phyloP scores from a whole-genome alignment of 257 asterid genomes.

The Linaria vulgaris region DNA sequence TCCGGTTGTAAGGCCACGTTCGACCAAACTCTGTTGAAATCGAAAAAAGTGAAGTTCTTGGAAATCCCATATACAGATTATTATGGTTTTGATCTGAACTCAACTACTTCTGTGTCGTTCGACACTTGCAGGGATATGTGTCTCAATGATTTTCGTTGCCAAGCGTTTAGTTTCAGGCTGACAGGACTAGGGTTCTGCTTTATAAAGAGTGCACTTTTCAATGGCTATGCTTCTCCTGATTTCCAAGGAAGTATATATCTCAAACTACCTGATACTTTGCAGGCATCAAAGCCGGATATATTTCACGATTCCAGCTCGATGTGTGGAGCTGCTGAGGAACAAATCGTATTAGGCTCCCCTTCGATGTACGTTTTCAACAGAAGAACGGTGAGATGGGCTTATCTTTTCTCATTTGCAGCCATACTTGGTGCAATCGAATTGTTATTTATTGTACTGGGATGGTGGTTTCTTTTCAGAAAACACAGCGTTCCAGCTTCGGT shows the following conservation, averaged over 20 bases:
- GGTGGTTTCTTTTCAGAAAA: conserved; percentile 51
- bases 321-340: conserved; percentile 25
- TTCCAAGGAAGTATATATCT: conserved; percentile 49
- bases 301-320: conserved; percentile 27
- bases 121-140: conserved; percentile 45
- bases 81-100: conserved; percentile 60
- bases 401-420: conserved; percentile 36
- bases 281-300: conserved; percentile 27
- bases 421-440: conserved; percentile 38
- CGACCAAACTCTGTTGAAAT: conserved; percentile 22
- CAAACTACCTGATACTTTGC: conserved; percentile 44
- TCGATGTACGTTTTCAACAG: conserved; percentile 40
- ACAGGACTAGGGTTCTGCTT: conserved; percentile 49
- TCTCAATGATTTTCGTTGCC: conserved; percentile 37
- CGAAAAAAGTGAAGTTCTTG: conserved; percentile 41
- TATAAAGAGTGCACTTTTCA: conserved; percentile 50
- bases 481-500: conserved; percentile 46
- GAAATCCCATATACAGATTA: conserved; percentile 55
- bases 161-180: conserved; percentile 51
- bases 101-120: conserved; percentile 22
- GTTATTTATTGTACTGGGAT: conserved; percentile 35
- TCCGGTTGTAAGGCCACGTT: conserved; percentile 51
- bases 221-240: conserved; percentile 52
- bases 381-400: conserved; percentile 40
- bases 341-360: conserved; percentile 27